Evolutionary conservation across 169 alveolate genomes (phyloP).

Genomic region (Plasmodium falciparum): DNA sequence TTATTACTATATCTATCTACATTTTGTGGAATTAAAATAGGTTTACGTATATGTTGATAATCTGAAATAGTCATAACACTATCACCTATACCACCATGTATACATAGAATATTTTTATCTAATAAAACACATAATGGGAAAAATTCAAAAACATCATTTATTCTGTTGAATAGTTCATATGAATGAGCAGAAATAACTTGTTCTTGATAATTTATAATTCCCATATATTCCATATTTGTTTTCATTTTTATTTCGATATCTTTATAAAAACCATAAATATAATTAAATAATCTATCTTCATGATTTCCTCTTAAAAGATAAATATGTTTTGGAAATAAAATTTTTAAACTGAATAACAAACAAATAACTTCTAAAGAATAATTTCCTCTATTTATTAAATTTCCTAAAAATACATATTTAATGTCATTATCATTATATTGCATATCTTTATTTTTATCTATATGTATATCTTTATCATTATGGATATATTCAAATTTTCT

Average conservation of each 20-base stretch:
- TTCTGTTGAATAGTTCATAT: constrained; percentile 93
- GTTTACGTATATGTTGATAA: constrained; percentile 82
- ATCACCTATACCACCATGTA: constrained; percentile 95
- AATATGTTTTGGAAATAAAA: constrained; percentile 92
- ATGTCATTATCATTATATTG: constrained; percentile 9
- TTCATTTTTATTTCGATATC: constrained; percentile 91
- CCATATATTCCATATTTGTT: constrained; percentile 88
- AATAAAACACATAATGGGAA: constrained; percentile 96
- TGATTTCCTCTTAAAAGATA: constrained; percentile 96
- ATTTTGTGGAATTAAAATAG: constrained; percentile 21
- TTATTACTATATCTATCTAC: constrained; percentile 35
- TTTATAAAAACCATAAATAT: constrained; percentile 93
- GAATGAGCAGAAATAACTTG: constrained; percentile 81
- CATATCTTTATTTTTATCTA: not conserved
- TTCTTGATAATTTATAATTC: constrained; percentile 32
- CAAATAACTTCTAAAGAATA: constrained; percentile 93
- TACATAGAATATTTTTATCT: constrained; percentile 93
- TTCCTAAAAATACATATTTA: constrained; percentile 93
- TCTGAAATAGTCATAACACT: constrained; percentile 87
- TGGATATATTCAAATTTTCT: constrained; percentile 4
- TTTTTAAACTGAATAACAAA: constrained; percentile 91
- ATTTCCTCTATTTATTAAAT: constrained; percentile 94
- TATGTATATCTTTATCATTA: not conserved
- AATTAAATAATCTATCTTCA: constrained; percentile 94
- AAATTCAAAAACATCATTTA: constrained; percentile 94